Conservation (phyloP, 305 asterid genomes). For the Fraxinus angustifolia region DNA sequence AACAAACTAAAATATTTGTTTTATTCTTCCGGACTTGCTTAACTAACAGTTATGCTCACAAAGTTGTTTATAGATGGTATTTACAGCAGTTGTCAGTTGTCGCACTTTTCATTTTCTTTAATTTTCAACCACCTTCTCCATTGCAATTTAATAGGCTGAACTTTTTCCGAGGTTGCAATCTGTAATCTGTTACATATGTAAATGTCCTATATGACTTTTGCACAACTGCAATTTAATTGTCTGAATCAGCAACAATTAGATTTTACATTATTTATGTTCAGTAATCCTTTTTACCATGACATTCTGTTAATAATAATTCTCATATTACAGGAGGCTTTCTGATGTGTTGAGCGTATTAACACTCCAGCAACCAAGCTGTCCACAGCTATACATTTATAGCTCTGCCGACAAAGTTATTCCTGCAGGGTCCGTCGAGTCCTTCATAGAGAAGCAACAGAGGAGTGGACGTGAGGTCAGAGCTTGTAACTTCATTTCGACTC, state of each 20-base stretch:
- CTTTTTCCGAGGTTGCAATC: background rate
- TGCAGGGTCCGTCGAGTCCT: conserved; percentile 74
- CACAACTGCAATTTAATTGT: background rate
- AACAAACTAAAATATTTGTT: background rate
- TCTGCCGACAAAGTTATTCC: conserved; percentile 93
- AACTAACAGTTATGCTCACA: background rate
- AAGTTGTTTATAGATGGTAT: background rate
- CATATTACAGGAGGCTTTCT: conserved; percentile 68
- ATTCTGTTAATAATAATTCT: background rate
- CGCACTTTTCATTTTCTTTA: background rate
- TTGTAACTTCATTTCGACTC: conserved; percentile 77
- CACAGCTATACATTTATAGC: conserved; percentile 88
- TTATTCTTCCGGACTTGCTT: background rate
- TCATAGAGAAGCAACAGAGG: conserved; percentile 68
- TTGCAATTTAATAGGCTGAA: background rate
- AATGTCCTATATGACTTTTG: background rate
- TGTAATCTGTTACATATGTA: background rate
- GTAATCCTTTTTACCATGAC: background rate
- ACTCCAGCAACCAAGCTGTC: conserved; percentile 76
- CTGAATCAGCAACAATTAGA: background rate
- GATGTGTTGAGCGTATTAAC: conserved; percentile 59
- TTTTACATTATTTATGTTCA: background rate
- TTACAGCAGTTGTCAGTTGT: background rate
- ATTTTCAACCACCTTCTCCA: background rate
- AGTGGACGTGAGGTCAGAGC: conserved; percentile 77